Evolutionary conservation across 2,329 filamentous ascomycete genomes (phyloP), one percentile per base, ranked within the genome.

Genomic region (Hortaea werneckii): DNA sequence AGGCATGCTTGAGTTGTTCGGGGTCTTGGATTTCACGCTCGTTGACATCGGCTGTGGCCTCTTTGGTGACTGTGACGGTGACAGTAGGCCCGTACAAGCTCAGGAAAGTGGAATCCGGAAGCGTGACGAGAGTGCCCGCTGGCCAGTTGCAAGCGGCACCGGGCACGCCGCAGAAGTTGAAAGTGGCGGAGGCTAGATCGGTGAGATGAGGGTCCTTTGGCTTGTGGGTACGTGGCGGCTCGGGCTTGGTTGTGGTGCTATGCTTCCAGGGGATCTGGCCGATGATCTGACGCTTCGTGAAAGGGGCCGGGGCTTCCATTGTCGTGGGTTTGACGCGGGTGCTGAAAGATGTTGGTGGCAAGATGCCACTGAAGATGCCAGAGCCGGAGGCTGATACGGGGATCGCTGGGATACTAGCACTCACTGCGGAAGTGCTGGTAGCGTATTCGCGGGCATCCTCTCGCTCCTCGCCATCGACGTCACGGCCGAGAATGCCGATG

Each of bases 101-200:
- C 20, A 20, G 20, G 20, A 20, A 20, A 20, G 20, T 20, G 20
- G 20, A 20, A 20, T 20, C 20, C 2, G 32, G 9, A 35, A 35
- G 32, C 9, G 32, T 35, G 32, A 35, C 32, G 32, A 35, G 32
- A 35, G 32, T 35, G 4, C 9, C n/a, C 2, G n/a, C 32, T 35
- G 20, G 8, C 26, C 35, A 28, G 43, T 27, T 27, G 28, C 43
- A 45, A 26, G 37, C 37, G 27, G 26, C 37, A 27, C 43, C 43
- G 6, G 43, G 43, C 11, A 40, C 37, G 12, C 43, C 43, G 43
- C 43, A 45, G 29, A 40, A 45, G 34, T 34, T 27, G 37, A 45
- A 38, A 3, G 29, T 27, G 7, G 29, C 41, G 29, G 41, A 34
- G 7, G 20, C 41, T 7, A 34, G n/a, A 35, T 20, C 27, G 37